Evolutionary conservation across 2,329 filamentous ascomycete species (phyloP).

Genomic region (Hyphodiscus sp.): DNA sequence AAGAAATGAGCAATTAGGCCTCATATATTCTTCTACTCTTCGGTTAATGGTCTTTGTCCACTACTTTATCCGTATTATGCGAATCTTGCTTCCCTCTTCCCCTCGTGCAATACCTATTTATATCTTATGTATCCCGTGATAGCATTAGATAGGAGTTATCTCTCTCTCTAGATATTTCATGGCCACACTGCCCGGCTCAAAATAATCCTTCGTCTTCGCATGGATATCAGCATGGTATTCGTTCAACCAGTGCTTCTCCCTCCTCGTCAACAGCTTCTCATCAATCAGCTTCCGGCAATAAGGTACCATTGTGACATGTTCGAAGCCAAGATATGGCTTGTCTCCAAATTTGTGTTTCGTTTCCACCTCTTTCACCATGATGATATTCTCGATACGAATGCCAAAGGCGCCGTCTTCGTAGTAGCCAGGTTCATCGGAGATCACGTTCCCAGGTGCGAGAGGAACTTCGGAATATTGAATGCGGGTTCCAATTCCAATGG

Average conservation of each 20-base stretch:
- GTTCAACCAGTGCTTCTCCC: slow-evolving; percentile 83
- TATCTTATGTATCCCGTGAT: too few relatives aligned
- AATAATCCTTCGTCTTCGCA: slow-evolving; percentile 72
- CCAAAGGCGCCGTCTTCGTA: slow-evolving; percentile 95
- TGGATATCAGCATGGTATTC: slow-evolving; percentile 75
- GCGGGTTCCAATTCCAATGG: slow-evolving; percentile 90
- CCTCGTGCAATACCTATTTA: too few relatives aligned
- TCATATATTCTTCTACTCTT: too few relatives aligned
- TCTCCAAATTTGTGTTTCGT: slow-evolving; percentile 86
- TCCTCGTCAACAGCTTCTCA: slow-evolving; percentile 58
- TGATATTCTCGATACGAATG: slow-evolving; percentile 93
- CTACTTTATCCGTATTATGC: too few relatives aligned
- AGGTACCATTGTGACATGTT: slow-evolving; percentile 95
- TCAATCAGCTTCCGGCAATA: slow-evolving; percentile 89
- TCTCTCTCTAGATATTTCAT: slow-evolving; percentile 80
- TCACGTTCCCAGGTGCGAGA: slow-evolving; percentile 83
- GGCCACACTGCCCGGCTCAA: slow-evolving; percentile 65
- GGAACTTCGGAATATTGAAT: slow-evolving; percentile 89
- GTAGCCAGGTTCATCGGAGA: slow-evolving; percentile 94
- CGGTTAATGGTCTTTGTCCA: too few relatives aligned
- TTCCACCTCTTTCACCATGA: slow-evolving; percentile 83
- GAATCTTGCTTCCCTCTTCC: too few relatives aligned
- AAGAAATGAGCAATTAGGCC: too few relatives aligned
- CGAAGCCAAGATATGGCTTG: slow-evolving; percentile 89
- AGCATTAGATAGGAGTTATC: slow-evolving; percentile 50